Evolutionary conservation across 768 basidiomycete species (phyloP).

Genomic region (Lactifluus rugatus): DNA sequence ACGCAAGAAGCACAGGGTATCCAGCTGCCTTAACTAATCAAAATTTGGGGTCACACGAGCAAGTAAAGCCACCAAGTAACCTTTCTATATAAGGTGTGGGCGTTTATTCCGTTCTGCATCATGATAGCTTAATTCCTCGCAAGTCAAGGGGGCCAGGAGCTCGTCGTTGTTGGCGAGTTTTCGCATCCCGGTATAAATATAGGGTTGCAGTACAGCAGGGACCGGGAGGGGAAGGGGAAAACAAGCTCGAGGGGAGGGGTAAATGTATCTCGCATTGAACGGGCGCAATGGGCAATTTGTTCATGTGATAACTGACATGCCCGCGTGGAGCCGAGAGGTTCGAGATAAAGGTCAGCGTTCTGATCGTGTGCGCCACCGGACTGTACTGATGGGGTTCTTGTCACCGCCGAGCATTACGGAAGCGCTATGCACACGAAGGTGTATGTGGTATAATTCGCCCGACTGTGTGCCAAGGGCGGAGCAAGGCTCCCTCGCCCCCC

Average conservation of each 20-base stretch:
- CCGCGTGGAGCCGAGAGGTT: background rate
- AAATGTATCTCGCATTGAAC: background rate
- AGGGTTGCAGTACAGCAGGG: background rate
- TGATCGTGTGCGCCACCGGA: background rate
- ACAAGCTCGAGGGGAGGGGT: background rate
- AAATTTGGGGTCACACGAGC: conserved; percentile 1
- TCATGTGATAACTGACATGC: background rate
- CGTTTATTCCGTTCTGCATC: background rate
- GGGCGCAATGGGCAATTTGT: background rate
- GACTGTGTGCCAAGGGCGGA: background rate
- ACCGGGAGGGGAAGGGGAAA: background rate
- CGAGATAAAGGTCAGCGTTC: background rate
- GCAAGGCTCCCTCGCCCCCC: no score
- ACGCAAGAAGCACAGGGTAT: background rate
- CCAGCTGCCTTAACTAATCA: background rate
- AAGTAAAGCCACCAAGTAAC: background rate
- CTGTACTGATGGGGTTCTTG: background rate
- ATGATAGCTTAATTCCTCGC: background rate
- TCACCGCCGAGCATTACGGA: background rate
- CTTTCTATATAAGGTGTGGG: background rate
- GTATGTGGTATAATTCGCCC: background rate
- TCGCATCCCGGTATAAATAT: background rate
- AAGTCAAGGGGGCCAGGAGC: background rate
- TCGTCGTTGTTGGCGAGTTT: background rate
- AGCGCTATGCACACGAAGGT: background rate